Base-by-base conservation (phyloP, 768 basidiomycete genomes). In the Lactarius trivialis region DNA sequence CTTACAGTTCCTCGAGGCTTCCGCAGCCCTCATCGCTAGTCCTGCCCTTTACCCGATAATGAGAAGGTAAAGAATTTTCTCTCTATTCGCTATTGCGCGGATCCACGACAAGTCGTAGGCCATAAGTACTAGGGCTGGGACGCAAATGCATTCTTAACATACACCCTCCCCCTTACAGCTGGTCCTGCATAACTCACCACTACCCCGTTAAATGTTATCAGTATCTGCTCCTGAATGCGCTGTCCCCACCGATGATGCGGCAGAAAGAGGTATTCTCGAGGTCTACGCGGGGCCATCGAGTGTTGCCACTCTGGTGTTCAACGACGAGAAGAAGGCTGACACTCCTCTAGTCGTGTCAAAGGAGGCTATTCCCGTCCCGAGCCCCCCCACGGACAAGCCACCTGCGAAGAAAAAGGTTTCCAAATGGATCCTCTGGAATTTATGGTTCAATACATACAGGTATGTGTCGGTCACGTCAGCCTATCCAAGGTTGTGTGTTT, bases 401-500 rank as follows among this genome's bases (percentile, higher is more conserved):
- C 71, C 77, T 17, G 70, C 76, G 52, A 77, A 30, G 30, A 30
- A 79, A 68, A 80, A 83, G 69, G 78, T 78, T 34, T 82, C 86
- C 1, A 81, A 77, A 61, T 85, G 84, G 77, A 79, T 85, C 39
- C 71, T 78, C 52, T 83, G 84, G 71, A 79, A 79, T 59, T 72
- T 90, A 28, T 91, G 89, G 89, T 91, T 85, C 73, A 88, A 92
- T 68, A 85, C 84, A 0, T 91, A 92, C 69, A 78, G 87, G 89
- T 85, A 61, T 8, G 78, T 65, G 5, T 19, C 7, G 5, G 12
- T 24, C 30, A 30, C 30, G 30, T 30, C 30, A 3, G 11, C 36
- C 15, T 11, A 6, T 19, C 12, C 39, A 30, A 60, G 67, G n/a
- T 45, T 60, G 28, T 51, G 50, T 28, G 61, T 15, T 30, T 39